Evolutionary conservation across 2,329 filamentous ascomycete species (phyloP).

Genomic region (Colletotrichum tamarilloi): DNA sequence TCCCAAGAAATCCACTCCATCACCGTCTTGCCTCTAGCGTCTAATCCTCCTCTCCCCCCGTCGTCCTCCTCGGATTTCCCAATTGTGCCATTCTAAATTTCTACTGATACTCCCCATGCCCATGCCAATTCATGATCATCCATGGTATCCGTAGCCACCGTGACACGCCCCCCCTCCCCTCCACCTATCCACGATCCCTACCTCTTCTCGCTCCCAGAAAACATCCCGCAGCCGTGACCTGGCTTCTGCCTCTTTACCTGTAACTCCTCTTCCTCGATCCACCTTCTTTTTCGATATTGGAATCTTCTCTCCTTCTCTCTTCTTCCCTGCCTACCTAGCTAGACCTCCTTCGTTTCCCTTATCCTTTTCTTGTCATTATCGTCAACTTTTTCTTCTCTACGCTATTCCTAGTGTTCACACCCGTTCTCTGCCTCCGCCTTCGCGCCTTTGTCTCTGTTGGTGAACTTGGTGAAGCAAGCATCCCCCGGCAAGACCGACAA

Average conservation of each 20-base stretch:
- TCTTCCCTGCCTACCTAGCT: neutral
- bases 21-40: neutral
- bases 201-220: neutral
- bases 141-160: constrained; percentile 3
- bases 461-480: constrained; percentile 8
- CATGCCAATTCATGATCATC: constrained; percentile 6
- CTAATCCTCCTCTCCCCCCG: neutral
- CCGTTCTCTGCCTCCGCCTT: neutral
- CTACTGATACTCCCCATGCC: neutral
- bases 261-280: constrained; percentile 24
- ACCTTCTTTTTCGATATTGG: constrained; percentile 15
- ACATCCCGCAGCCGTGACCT: constrained; percentile 3
- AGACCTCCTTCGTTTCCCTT: constrained; percentile 22
- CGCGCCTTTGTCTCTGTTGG: neutral
- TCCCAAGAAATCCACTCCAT: neutral
- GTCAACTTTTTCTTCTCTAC: neutral
- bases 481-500: constrained; percentile 12
- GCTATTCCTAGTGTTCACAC: neutral
- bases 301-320: constrained; percentile 2
- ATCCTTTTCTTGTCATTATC: constrained; percentile 2
- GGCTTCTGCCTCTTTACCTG: constrained; percentile 26
- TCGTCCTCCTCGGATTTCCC: neutral
- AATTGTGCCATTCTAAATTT: neutral
- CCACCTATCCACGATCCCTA: neutral
- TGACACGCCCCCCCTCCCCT: neutral